Conservation (phyloP, 495 filamentous ascomycete genomes). For the Rostrohypoxylon terebratum region DNA sequence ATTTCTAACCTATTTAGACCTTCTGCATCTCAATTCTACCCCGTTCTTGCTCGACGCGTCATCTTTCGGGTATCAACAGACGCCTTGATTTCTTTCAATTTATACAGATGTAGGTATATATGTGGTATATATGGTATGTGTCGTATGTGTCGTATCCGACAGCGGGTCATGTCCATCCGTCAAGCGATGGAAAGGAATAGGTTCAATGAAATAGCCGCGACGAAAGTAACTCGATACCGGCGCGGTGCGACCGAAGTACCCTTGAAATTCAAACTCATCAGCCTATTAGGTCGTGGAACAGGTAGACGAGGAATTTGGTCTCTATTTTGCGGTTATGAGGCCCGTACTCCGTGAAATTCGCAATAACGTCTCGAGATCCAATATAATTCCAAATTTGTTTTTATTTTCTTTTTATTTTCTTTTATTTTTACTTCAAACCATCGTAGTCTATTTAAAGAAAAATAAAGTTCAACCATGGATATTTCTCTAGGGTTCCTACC, state of each 20-base stretch:
- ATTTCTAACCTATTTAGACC: background rate
- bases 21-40: conserved; percentile 15
- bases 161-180: conserved; percentile 36
- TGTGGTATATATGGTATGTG: no score
- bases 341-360: conserved; percentile 39
- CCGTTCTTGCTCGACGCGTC: background rate
- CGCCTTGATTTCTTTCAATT: background rate
- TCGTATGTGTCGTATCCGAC: conserved; percentile 33
- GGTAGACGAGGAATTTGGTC: conserved; percentile 23
- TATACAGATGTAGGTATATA: conserved; percentile 16
- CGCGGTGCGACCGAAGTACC: conserved; percentile 25
- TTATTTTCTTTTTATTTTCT: no score
- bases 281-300: conserved; percentile 15
- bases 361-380: conserved; percentile 12
- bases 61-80: background rate
- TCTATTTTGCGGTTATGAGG: conserved; percentile 37
- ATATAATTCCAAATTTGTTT: background rate
- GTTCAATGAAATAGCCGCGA: conserved; percentile 39
- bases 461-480: background rate
- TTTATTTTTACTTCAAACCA: background rate
- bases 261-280: conserved; percentile 3
- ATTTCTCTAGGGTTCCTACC: background rate
- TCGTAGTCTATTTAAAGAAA: background rate
- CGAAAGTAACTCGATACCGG: conserved; percentile 18
- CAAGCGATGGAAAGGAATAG: conserved; percentile 35